Evolutionary conservation across 805 yeast species (phyloP), one percentile per base, ranked within the genome.

Genomic region (Metschnikowia cubensis): DNA sequence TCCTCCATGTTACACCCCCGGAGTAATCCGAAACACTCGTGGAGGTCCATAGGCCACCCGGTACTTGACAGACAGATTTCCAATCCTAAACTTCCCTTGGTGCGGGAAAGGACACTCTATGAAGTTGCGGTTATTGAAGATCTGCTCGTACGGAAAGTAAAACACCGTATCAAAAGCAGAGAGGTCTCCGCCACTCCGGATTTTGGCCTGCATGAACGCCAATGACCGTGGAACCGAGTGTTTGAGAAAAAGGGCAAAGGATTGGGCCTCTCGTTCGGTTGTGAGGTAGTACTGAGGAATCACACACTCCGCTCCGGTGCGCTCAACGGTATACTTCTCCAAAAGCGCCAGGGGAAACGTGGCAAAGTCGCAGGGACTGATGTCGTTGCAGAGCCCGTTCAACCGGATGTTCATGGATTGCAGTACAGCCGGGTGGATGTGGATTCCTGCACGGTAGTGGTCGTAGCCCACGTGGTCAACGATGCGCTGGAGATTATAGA

Each of bases 211-310:
- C 29, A 51, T 25, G 3, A 36, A 17, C 1, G 45, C 22, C 15
- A 42, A 42, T 8, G 29, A 20, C 20, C 37, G 3, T 7, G 46
- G 46, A 14, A 43, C 32, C 5, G 29, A 7, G 15, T 43, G n/a
- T 10, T 21, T 21, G 14, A 43, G 21, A 31, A 43, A 43, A 14
- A 43, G 22, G n/a, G 6, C 32, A 8, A 46, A 51, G 3, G 47
- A 17, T n/a, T 32, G 45, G 14, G 36, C 45, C 42, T 53, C 56
- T 42, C 46, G 37, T 22, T 38, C 46, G 32, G 47, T 40, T 8
- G 54, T 48, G n/a, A 29, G 29, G 38, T 53, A 53, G 35, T 33
- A 53, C 29, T 45, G 52, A 13, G 56, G 56, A n/a, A 51, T 47
- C 45, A 42, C 29, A n/a, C 49, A 36, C 35, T 46, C 54, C 7